These are phyloP conservation scores for Musa schizocarpa DNA, from an alignment of 176 grass and related monocot genomes.

Conservation along the genomic window DNA sequence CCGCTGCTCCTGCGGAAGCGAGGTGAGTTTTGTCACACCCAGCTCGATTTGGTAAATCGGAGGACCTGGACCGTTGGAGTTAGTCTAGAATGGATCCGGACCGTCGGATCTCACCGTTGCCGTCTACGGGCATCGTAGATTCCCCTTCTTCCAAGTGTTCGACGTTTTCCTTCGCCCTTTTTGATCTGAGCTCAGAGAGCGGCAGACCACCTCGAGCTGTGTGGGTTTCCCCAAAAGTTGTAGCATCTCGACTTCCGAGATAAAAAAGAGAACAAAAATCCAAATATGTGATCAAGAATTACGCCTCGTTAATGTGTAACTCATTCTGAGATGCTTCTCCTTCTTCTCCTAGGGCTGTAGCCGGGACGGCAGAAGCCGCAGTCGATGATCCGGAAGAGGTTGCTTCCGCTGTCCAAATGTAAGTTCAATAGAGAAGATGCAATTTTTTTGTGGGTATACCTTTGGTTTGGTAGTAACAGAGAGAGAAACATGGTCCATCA, in stretches of 20 bases:
- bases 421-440: background rate
- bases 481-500: background rate
- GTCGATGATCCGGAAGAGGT: constrained; percentile 4
- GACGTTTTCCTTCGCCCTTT: background rate
- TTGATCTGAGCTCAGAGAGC: background rate
- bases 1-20: background rate
- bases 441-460: no score
- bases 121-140: background rate
- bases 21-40: background rate
- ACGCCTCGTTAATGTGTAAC: background rate
- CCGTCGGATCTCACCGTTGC: background rate
- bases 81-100: background rate
- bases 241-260: background rate
- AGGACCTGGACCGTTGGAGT: background rate
- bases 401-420: background rate
- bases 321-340: background rate
- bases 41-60: background rate
- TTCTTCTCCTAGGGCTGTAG: background rate
- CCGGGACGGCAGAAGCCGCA: background rate
- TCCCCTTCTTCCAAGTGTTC: background rate
- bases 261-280: background rate
- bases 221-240: background rate
- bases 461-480: no score
- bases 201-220: background rate
- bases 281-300: no score